phyloP scores from a whole-genome alignment of 2,329 filamentous ascomycete species.

The Neofusicoccum umdonicola region DNA sequence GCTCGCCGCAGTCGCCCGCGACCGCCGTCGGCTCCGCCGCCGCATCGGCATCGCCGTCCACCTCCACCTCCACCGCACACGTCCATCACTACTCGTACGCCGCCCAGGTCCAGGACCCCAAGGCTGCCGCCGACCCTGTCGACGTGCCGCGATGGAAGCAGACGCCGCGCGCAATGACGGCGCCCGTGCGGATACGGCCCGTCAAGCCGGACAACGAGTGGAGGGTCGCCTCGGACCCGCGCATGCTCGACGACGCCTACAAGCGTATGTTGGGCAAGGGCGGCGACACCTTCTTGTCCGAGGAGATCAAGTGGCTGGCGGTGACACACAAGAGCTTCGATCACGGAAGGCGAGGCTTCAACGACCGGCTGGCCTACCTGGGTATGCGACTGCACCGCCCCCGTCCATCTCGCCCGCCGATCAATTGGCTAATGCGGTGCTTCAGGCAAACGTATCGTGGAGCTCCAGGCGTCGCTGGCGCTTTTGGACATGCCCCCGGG shows the following conservation, averaged over 20 bases:
- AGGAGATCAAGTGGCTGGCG: constrained; percentile 94
- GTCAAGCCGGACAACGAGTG: constrained; percentile 58
- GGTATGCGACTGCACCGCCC: constrained; percentile 53
- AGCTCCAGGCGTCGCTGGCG: constrained; percentile 63
- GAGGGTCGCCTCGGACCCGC: constrained; percentile 73
- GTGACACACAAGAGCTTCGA: constrained; percentile 99
- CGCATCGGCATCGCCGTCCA: constrained; percentile 35
- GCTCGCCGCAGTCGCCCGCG: constrained; percentile 20
- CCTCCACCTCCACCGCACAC: constrained; percentile 27
- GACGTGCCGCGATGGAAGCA: constrained; percentile 49
- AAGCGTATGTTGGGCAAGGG: constrained; percentile 69
- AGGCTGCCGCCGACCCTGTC: constrained; percentile 26
- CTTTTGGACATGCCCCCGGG: constrained; percentile 51
- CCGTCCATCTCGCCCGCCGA: not conserved
- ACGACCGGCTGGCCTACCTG: constrained; percentile 85
- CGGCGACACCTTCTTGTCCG: constrained; percentile 72
- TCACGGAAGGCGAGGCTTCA: constrained; percentile 89
- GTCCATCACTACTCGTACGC: not conserved
- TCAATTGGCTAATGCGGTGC: constrained; percentile 21
- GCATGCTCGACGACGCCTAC: constrained; percentile 74
- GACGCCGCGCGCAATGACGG: constrained; percentile 48
- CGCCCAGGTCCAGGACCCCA: constrained; percentile 18
- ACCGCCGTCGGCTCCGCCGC: constrained; percentile 23
- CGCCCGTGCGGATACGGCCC: constrained; percentile 56
- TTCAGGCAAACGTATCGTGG: constrained; percentile 61